Conservation (phyloP, 768 basidiomycete genomes). For the Termitomyces sp. region DNA sequence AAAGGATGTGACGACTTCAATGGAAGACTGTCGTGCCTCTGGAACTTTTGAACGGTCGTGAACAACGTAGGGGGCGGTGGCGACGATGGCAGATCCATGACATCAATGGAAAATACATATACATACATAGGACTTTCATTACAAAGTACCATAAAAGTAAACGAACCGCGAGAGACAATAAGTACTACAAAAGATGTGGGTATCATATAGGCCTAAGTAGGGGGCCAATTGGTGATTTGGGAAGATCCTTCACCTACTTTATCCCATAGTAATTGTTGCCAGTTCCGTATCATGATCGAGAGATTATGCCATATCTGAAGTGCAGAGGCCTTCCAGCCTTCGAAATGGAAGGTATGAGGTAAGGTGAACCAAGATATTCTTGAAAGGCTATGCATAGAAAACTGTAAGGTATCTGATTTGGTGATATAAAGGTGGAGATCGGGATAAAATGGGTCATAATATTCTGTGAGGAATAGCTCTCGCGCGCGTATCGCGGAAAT, state of each 20-base stretch:
- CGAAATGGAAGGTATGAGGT: slow-evolving; percentile 29
- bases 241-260: slow-evolving; percentile 29
- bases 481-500: slow-evolving; percentile 40
- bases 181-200: slow-evolving; percentile 1
- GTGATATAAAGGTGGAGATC: slow-evolving; percentile 54
- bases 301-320: slow-evolving; percentile 32
- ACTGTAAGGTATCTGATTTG: slow-evolving; percentile 34
- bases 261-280: slow-evolving; percentile 37
- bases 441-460: slow-evolving; percentile 75
- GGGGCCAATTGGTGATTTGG: slow-evolving; percentile 29
- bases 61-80: slow-evolving; percentile 29
- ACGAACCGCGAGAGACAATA: neutral
- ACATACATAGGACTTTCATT: neutral
- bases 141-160: neutral
- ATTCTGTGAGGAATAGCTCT: slow-evolving; percentile 63
- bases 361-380: slow-evolving; percentile 25
- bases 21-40: slow-evolving; percentile 30
- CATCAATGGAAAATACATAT: neutral
- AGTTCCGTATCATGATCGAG: slow-evolving; percentile 25
- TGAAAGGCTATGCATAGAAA: slow-evolving; percentile 25
- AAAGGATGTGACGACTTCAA: slow-evolving; percentile 38
- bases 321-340: slow-evolving; percentile 33
- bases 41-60: slow-evolving; percentile 36
- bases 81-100: slow-evolving; percentile 16
- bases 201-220: slow-evolving; percentile 20